Percentiles rank a stretch among this genome's conserved stretches.
Evolutionary conservation across 371 early-diverging fungal genomes (phyloP).

Genomic region (Apophysomyces trapeziformis): DNA sequence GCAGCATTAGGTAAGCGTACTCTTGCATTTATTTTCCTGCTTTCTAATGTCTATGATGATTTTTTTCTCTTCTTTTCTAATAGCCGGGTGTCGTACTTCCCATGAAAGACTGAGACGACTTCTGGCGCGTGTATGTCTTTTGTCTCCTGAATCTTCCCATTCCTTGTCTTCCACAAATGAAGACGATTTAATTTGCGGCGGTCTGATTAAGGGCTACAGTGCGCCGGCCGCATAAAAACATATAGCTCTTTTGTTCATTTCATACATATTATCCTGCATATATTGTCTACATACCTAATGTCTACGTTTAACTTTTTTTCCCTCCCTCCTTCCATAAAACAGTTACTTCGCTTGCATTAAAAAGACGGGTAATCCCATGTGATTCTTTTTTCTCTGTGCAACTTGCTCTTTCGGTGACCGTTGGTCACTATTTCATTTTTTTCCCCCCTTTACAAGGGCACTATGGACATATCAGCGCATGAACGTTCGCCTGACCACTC

Average conservation of each 20-base stretch:
- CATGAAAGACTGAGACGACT: conserved; percentile 58
- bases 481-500: too few relatives aligned
- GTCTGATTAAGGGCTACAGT: conserved; percentile 48
- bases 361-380: background rate
- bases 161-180: conserved; percentile 25
- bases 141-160: conserved; percentile 33
- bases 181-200: conserved; percentile 42
- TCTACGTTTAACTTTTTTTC: background rate
- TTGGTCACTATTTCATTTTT: too few relatives aligned
- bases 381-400: too few relatives aligned
- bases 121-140: conserved; percentile 50
- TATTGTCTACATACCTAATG: background rate
- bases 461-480: too few relatives aligned
- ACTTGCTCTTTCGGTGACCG: too few relatives aligned
- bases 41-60: background rate
- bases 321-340: background rate
- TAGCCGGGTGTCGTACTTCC: conserved; percentile 60
- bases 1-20: conserved; percentile 55
- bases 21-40: conserved; percentile 1
- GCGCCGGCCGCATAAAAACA: conserved; percentile 59
- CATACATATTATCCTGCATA: conserved; percentile 1
- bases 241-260: background rate
- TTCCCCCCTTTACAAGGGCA: too few relatives aligned
- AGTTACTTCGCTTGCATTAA: background rate
- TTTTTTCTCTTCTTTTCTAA: conserved; percentile 1